Evolutionary conservation across 2,329 filamentous ascomycete genomes (phyloP), one percentile per base, ranked within the genome.

Genomic region (Aspergillus sp.): DNA sequence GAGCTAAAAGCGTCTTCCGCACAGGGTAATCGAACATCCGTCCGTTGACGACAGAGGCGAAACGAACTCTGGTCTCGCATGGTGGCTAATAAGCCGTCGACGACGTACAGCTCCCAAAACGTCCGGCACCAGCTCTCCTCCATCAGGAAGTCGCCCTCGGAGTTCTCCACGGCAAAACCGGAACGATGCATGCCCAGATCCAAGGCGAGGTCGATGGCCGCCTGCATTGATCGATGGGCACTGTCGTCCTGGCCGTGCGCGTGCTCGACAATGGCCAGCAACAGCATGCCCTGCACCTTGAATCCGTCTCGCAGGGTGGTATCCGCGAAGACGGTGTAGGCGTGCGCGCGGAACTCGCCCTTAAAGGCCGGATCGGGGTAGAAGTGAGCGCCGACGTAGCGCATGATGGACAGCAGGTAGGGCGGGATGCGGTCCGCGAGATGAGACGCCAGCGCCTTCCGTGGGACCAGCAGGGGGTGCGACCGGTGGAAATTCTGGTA

Each of bases 81-180:
- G 4, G 90, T 90, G 4, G 90, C 89, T 63, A 94, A 83, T 82
- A 94, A 87, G 51, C 88, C 90, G 69, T 94, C 90, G 12, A 90
- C 84, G 12, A 90, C 83, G 70, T 87, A 92, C 47, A 89, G 68
- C 65, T 84, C 90, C 92, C 92, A 96, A 90, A 91, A 96, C 0
- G 91, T 96, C 60, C 92, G 81, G 14, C 91, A 84, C 87, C 90
- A 92, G 73, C 89, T 90, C 74, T 96, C 92, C 71, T 93, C 90
- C 6, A 93, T 67, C 1, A 90, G 78, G 0, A 84, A 78, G 54
- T 87, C 84, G 0, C 90, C 87, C 5, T 58, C 54, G 0, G 68
- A 65, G 46, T 73, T 60, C 7, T 60, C n/a, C 3, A 42, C 11
- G 0, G 65, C 67, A 71, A 88, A 96, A 0, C 83, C 80, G 49